Base-by-base conservation (phyloP, 768 basidiomycete genomes). In the Suillus ampliporus region DNA sequence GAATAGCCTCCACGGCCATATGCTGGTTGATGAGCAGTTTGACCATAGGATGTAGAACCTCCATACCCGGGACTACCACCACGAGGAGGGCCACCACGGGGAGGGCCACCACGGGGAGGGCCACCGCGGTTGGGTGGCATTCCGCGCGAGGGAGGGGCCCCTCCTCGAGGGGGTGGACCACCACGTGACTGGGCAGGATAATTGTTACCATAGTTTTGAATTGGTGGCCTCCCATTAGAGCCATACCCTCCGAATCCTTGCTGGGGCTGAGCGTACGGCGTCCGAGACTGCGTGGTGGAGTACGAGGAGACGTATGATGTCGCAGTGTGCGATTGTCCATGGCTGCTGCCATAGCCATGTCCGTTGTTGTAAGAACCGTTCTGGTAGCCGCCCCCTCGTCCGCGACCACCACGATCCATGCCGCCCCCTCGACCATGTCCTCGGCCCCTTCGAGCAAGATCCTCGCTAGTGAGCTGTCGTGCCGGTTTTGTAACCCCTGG, bases 401-500 rank as follows among this genome's bases (percentile, higher is more conserved):
- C 71, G 19, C 61, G 51, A 44, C 66, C 75, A 35, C 75, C 77
- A 51, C 80, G 76, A 58, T 80, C 81, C 40, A 62, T 74, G 70
- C 69, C 73, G 21, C 80, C 74, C 54, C 81, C 78, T 11, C 83
- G 81, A 21, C 85, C 84, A 46, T 83, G 82, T 62, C 84, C 79
- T 37, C 80, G 76, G 0, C 78, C 74, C 47, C 81, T 85, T 23
- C 89, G 85, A 47, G 80, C 76, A 48, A 91, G 84, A 72, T 99
- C 97, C 34, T 80, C 78, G 3, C 87, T 74, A 13, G 84, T 86
- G 43, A 99, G 81, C 1, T 88, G 76, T 11, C 87, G 84, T 11
- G 82, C 77, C 1, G 86, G 81, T 61, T 82, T 83, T 66, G 78
- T 85, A 34, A 85, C 86, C 1, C 92, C 93, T 9, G 89, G 89